Evolutionary conservation across 768 basidiomycete genomes (phyloP), one percentile per base, ranked within the genome.

Genomic region (Peribolospora baueri): DNA sequence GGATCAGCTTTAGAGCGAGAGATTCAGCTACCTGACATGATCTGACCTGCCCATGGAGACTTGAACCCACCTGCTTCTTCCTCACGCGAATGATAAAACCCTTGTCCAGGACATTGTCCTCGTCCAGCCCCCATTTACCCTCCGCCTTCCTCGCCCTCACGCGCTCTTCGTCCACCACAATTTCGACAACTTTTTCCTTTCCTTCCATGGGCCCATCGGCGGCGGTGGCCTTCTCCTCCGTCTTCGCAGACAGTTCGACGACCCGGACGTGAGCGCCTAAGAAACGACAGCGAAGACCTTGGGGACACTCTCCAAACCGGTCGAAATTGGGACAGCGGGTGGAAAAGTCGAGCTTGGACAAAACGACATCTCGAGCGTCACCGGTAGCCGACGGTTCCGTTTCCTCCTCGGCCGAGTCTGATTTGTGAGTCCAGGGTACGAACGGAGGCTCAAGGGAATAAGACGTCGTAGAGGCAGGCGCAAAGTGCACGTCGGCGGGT

Each of bases 261-360:
- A 68, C 67, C 13, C 64, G 68, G 8, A 81, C 68, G 66, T 98
- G 91, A 3, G 76, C 79, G 9, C 81, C 80, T 5, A 93, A 74
- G 68, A 82, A 93, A 2, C 93, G 78, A 65, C 93, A 98, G 66
- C 87, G 85, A 66, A 83, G 79, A 8, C 88, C 93, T 61, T 76
- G 77, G 53, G 76, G 75, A 69, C 87, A 93, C 59, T 78, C 75
- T 2, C 86, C 87, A 13, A 73, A 72, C 59, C 77, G 76, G 11
- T 70, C 67, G 61, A 75, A 83, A 2, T 81, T 70, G 0, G 84
- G 83, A 63, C 85, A 90, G 2, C 62, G 63, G 0, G 74, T 74
- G 11, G 68, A 64, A 13, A 65, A 54, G 64, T 76, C 74, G 38
- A 78, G 53, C 4, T 74, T 73, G 10, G 71, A 25, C 64, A 57